phyloP scores from a whole-genome alignment of 2,329 filamentous ascomycete genomes.

The Colletotrichum tanaceti region DNA sequence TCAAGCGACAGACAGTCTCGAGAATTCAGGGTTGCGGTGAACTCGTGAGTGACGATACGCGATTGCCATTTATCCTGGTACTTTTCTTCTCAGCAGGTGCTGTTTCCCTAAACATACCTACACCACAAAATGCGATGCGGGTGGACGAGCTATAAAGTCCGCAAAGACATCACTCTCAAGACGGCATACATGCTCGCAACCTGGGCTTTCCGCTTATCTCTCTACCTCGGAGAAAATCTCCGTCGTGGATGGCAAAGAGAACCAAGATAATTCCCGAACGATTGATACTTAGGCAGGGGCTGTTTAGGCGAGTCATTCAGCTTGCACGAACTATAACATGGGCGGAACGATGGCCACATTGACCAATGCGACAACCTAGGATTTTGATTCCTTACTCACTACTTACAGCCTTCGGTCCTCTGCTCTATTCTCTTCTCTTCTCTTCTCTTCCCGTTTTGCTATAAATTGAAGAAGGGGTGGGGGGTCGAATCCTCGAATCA shows the following conservation, averaged over 20 bases:
- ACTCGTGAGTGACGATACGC: not conserved
- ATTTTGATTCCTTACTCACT: slow-evolving; percentile 3
- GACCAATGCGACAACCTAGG: not conserved
- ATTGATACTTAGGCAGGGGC: too few species aligned
- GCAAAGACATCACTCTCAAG: not conserved
- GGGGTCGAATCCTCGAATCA: not conserved
- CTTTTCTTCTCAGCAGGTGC: not conserved
- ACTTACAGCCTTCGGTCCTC: not conserved
- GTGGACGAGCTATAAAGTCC: not conserved
- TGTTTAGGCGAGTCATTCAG: not conserved
- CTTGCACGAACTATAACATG: not conserved
- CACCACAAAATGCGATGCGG: not conserved
- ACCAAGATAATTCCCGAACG: not conserved
- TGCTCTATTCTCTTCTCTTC: not conserved
- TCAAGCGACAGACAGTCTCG: not conserved
- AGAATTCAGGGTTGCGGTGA: not conserved
- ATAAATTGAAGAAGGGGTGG: slow-evolving; percentile 7
- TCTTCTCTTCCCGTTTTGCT: slow-evolving; percentile 9
- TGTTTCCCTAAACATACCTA: not conserved
- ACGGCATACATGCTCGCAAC: not conserved
- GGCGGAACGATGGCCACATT: not conserved
- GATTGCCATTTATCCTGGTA: not conserved
- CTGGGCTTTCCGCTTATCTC: not conserved
- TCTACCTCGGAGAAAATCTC: not conserved
- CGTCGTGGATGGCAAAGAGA: not conserved